Percentiles rank a stretch among this genome's conserved stretches.
Conservation (phyloP, 2,329 filamentous ascomycete species). For the Xylaria sp. region DNA sequence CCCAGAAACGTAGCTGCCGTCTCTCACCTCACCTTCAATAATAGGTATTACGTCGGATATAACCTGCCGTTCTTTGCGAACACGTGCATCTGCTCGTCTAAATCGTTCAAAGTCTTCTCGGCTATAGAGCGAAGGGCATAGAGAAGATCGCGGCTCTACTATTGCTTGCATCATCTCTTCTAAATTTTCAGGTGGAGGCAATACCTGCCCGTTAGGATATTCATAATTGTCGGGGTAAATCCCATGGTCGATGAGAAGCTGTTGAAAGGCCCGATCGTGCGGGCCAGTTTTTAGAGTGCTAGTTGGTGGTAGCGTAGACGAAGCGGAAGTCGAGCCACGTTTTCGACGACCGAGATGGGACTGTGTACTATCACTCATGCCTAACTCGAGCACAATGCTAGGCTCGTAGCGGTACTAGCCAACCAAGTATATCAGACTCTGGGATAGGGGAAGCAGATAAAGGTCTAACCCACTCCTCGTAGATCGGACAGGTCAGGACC, state of each 20-base stretch:
- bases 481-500: slow-evolving; percentile 52
- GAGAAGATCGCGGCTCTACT: slow-evolving; percentile 23
- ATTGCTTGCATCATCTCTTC: slow-evolving; percentile 24
- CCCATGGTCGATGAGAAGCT: slow-evolving; percentile 43
- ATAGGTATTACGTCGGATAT: slow-evolving; percentile 14
- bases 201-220: slow-evolving; percentile 21
- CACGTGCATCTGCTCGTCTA: slow-evolving; percentile 25
- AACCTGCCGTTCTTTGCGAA: slow-evolving; percentile 5
- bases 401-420: slow-evolving; percentile 37
- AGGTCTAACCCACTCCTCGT: slow-evolving; percentile 47
- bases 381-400: too few relatives aligned
- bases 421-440: slow-evolving; percentile 40
- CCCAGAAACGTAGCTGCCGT: too few relatives aligned
- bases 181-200: slow-evolving; percentile 30
- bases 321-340: slow-evolving; percentile 22
- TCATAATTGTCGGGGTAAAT: slow-evolving; percentile 40
- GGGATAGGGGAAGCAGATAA: slow-evolving; percentile 30
- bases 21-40: slow-evolving; percentile 7
- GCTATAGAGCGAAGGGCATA: slow-evolving; percentile 34
- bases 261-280: slow-evolving; percentile 42
- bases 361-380: slow-evolving; percentile 10
- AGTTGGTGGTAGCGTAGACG: slow-evolving; percentile 44
- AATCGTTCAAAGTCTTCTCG: slow-evolving; percentile 39
- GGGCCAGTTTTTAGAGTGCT: slow-evolving; percentile 23
- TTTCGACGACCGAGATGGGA: slow-evolving; percentile 16